phyloP scores from a whole-genome alignment of 768 basidiomycete species.

The Gloeopeniophorella convolvens region DNA sequence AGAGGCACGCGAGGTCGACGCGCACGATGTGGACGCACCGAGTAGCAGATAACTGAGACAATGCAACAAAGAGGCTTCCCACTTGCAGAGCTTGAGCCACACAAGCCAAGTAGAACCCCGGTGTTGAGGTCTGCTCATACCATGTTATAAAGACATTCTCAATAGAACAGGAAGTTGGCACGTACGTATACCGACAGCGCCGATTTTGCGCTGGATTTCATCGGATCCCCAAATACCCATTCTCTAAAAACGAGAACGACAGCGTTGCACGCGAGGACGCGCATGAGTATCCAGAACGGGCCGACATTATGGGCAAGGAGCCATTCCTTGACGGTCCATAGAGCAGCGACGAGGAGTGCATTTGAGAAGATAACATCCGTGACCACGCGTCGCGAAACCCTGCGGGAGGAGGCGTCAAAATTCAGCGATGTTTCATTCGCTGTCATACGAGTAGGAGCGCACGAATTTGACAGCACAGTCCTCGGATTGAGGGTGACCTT shows the following conservation, averaged over 20 bases:
- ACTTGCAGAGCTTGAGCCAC: slow-evolving; percentile 63
- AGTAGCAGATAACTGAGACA: slow-evolving; percentile 59
- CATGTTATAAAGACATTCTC: background rate
- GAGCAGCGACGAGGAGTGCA: slow-evolving; percentile 53
- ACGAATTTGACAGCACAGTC: slow-evolving; percentile 22
- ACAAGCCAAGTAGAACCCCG: too few relatives aligned
- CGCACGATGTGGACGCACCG: slow-evolving; percentile 38
- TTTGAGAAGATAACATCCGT: slow-evolving; percentile 51
- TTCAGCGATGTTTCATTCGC: background rate
- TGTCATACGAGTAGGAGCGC: background rate
- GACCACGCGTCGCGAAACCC: slow-evolving; percentile 11
- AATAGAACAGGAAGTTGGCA: slow-evolving; percentile 1
- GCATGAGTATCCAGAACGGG: slow-evolving; percentile 71
- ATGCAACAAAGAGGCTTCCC: slow-evolving; percentile 57
- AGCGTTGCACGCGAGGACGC: slow-evolving; percentile 68
- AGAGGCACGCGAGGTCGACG: background rate
- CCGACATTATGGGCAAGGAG: slow-evolving; percentile 60
- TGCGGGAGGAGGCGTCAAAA: slow-evolving; percentile 1
- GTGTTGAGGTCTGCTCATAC: too few relatives aligned
- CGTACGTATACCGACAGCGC: slow-evolving; percentile 41
- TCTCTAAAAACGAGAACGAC: slow-evolving; percentile 59
- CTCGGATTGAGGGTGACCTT: slow-evolving; percentile 30
- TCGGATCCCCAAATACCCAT: slow-evolving; percentile 44
- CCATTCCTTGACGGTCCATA: slow-evolving; percentile 62
- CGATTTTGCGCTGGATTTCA: slow-evolving; percentile 46